phyloP scores from a whole-genome alignment of 108 stramenopile genomes.

The Nannochloropsis gaditana region DNA sequence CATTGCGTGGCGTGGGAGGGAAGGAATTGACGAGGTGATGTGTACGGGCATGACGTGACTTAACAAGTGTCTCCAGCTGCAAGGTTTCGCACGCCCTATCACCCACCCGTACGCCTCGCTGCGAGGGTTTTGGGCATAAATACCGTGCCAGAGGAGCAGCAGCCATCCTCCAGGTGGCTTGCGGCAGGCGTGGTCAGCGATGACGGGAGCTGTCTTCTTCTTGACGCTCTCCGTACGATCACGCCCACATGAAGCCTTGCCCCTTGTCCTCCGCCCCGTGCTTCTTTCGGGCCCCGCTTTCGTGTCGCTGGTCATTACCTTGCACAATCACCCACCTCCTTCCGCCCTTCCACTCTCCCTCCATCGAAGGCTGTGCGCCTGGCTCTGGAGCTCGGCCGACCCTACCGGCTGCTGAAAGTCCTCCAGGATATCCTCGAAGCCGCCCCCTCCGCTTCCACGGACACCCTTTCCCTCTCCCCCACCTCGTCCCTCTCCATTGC shows the following conservation, averaged over 20 bases:
- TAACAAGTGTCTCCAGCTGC: conserved; percentile 50
- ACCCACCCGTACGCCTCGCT: neutral
- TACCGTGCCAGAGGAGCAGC: neutral
- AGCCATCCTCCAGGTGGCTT: too few relatives aligned
- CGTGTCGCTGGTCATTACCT: neutral
- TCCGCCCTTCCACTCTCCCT: neutral
- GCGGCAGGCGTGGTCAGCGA: too few relatives aligned
- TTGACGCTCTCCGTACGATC: neutral
- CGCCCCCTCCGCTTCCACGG: conserved; percentile 60
- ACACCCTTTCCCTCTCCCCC: conserved; percentile 60
- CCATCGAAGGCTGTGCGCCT: conserved; percentile 63
- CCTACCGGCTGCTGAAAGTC: conserved; percentile 65
- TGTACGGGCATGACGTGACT: conserved; percentile 44
- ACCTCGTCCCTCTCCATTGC: conserved; percentile 47
- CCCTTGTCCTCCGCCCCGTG: neutral
- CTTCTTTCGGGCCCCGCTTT: neutral
- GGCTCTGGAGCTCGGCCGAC: conserved; percentile 72
- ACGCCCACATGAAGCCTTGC: neutral
- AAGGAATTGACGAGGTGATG: neutral
- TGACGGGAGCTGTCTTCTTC: neutral
- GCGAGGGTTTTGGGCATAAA: neutral
- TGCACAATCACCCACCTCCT: neutral
- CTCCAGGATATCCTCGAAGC: conserved; percentile 18
- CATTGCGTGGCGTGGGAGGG: conserved; percentile 25
- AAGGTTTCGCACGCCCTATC: neutral